Evolutionary conservation across 257 asterid genomes (phyloP).

Genomic region (Plantago ovata): DNA sequence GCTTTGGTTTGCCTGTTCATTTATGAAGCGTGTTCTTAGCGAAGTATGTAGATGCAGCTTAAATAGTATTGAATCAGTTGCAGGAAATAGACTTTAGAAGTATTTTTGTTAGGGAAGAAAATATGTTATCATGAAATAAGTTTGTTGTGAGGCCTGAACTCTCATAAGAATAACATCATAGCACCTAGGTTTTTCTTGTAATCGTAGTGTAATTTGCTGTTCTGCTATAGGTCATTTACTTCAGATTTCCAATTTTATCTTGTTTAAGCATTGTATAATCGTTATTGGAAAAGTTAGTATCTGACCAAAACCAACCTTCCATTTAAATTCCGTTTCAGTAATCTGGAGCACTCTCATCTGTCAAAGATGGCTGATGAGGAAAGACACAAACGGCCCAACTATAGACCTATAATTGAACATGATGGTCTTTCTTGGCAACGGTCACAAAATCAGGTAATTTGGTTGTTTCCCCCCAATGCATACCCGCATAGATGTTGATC

Average conservation of each 20-base stretch:
- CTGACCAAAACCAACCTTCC: slow-evolving; percentile 17
- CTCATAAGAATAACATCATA: too few species aligned
- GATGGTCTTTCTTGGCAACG: slow-evolving; percentile 71
- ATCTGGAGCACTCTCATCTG: slow-evolving; percentile 56
- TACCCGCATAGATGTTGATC: slow-evolving; percentile 2
- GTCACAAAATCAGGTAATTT: slow-evolving; percentile 54
- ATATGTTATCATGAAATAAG: not conserved
- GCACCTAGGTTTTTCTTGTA: too few species aligned
- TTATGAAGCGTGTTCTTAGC: slow-evolving; percentile 1
- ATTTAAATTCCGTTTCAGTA: slow-evolving; percentile 34
- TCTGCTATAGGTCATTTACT: slow-evolving; percentile 2
- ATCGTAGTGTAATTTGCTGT: too few species aligned
- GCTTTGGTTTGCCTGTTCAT: not conserved
- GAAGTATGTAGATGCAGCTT: not conserved
- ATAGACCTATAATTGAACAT: slow-evolving; percentile 72
- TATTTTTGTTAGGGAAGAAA: not conserved
- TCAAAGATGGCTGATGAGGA: slow-evolving; percentile 67
- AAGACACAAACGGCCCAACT: slow-evolving; percentile 55
- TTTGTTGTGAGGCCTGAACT: not conserved
- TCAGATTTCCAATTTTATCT: slow-evolving; percentile 8
- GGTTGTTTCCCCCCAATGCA: not conserved
- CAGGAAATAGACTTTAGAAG: not conserved
- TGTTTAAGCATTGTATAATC: not conserved
- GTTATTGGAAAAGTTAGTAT: not conserved
- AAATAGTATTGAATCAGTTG: too few species aligned